Evolutionary conservation across 192 early-diverging fungal species (phyloP), one percentile per base, ranked within the genome.

Genomic region (Linnemannia zychae): DNA sequence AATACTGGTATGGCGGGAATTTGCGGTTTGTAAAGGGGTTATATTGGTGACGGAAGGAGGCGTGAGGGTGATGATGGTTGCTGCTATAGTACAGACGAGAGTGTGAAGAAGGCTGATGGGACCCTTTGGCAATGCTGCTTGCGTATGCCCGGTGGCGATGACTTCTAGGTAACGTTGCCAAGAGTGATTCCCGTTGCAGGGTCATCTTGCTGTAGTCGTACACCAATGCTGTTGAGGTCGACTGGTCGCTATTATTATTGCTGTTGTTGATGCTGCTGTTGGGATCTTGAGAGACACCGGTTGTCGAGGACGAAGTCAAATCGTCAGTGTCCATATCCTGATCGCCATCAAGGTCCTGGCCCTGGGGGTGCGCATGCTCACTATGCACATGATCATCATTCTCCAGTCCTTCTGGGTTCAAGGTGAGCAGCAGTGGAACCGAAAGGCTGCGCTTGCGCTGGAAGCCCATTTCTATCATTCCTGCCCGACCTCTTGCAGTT

Each of bases 1-100:
- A 84, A 37, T 78, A 73, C 36, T 84, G 71, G 47, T 75, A 78
- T 15, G 82, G 76, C 0, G 82, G 82, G 71, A 84, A 84, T 72
- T 82, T 82, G 70, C 82, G 76, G 73, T 84, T 67, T 7, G 66
- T 60, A 60, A 77, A 72, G 1, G 76, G 76, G 48, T 84, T 84
- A 34, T 78, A 78, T 38, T 81, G 73, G 31, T 76, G 72, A 18
- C 79, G 66, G 17, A 60, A 22, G 11, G 57, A 71, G 34, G 76
- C 67, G n/a, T 70, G 71, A 40, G 72, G 78, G 9, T 50, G 69
- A 20, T 67, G 71, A 12, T 71, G 53, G 24, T 70, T 44, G 34
- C 73, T 71, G 47, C 44, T 67, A 28, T 74, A 36, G 66, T 67
- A 40, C 31, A 47, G 18, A 34, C 57, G 57, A 63, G 57, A 63